Base-by-base conservation (phyloP, 169 alveolate species). In the Cryptosporidium parvum region DNA sequence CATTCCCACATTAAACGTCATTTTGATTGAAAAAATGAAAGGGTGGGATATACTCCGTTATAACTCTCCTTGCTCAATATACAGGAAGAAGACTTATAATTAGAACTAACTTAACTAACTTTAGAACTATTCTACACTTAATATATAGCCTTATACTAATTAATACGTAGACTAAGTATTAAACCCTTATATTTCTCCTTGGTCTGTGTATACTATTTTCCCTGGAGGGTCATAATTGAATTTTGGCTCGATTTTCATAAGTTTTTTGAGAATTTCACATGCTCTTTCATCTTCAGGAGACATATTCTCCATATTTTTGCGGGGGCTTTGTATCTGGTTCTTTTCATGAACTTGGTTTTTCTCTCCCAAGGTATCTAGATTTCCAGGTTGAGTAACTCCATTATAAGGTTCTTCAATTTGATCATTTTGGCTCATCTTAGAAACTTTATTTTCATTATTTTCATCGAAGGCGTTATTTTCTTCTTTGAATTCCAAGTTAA, bases 171-270 rank as follows among this genome's bases (percentile, higher is more conserved):
- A 56, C 26, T 65, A 65, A 21, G 18, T 56, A 53, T 73, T 52
- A 31, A 35, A 73, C 18, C 29, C 69, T 59, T 53, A 73, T 56
- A 33, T 56, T 37, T 59, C 45, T 42, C 61, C 56, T 31, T 69
- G 33, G 7, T 69, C 84, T 7, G 39, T 29, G 39, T 69, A 69
- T n/a, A 56, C 86, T 33, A 73, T 53, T 10, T 12, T 58, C 16
- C 86, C 86, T 37, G 86, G 86, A 12, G 86, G 86, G 12, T 73
- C 53, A 72, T 73, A 73, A 31, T 18, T 53, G 35, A 73, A 26
- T 23, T 14, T 23, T 26, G 86, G 86, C 26, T 31, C 26, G 2
- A 58, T 73, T 42, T 73, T 72, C 14, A 73, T 26, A 5, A 73
- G 70, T 18, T 73, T 73, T 42, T 59, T 73, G 53, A 73, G 56